Evolutionary conservation across 371 early-diverging fungal species (phyloP).

Genomic region (Mortierella sp.): DNA sequence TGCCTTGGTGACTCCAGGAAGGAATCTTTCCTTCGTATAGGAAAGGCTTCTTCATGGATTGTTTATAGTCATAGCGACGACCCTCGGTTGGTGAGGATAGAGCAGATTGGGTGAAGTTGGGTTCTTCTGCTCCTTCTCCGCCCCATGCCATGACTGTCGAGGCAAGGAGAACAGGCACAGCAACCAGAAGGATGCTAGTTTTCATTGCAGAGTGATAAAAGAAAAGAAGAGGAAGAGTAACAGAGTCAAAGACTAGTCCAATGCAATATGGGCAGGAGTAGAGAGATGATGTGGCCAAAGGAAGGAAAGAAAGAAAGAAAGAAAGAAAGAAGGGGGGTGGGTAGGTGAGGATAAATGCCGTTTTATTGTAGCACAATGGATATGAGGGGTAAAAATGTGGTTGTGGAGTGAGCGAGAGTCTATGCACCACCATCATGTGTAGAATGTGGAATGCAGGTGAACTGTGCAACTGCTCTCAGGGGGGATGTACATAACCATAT

Average conservation of each 20-base stretch:
- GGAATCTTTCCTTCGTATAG: slow-evolving; percentile 35
- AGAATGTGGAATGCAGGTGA: no score
- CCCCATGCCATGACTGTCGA: slow-evolving; percentile 26
- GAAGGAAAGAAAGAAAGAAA: not conserved
- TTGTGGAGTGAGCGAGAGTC: not conserved
- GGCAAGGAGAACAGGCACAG: slow-evolving; percentile 26
- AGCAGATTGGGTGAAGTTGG: slow-evolving; percentile 12
- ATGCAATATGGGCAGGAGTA: no score
- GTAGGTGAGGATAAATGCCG: not conserved
- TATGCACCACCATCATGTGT: no score
- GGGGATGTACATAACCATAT: no score
- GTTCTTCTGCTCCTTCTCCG: slow-evolving; percentile 13
- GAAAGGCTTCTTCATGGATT: slow-evolving; percentile 55
- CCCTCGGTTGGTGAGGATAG: slow-evolving; percentile 6
- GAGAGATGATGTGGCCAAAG: not conserved
- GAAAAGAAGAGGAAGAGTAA: slow-evolving; percentile 4
- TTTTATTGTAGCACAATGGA: no score
- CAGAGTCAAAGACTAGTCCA: not conserved
- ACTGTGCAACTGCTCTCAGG: no score
- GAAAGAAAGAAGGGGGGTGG: not conserved
- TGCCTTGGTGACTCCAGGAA: slow-evolving; percentile 45
- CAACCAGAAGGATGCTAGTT: slow-evolving; percentile 21
- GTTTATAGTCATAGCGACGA: slow-evolving; percentile 53
- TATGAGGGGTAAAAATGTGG: no score
- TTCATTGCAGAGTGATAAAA: slow-evolving; percentile 26